Evolutionary conservation across 768 basidiomycete genomes (phyloP).

Genomic region (Leccinum obscurum): DNA sequence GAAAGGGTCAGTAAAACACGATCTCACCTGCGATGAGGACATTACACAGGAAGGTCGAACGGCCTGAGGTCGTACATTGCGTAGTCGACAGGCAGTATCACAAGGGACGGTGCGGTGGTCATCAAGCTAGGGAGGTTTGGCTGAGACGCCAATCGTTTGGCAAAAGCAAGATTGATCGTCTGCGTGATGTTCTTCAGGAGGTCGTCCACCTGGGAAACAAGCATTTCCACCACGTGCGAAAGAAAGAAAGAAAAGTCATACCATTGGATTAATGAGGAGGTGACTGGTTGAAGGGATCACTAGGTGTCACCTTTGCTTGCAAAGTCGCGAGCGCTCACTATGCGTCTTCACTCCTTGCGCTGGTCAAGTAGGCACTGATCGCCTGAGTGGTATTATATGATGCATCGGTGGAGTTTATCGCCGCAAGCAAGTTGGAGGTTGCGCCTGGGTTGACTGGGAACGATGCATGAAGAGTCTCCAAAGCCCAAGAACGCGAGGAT

Average conservation of each 20-base stretch:
- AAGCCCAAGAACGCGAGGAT: neutral
- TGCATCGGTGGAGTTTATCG: slow-evolving; percentile 41
- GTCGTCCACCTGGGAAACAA: slow-evolving; percentile 23
- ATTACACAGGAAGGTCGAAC: slow-evolving; percentile 58
- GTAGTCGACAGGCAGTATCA: slow-evolving; percentile 51
- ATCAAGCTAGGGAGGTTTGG: slow-evolving; percentile 40
- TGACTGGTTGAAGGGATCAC: slow-evolving; percentile 21
- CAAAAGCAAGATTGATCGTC: slow-evolving; percentile 36
- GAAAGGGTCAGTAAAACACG: neutral
- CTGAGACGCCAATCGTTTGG: slow-evolving; percentile 25
- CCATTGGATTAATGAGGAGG: slow-evolving; percentile 14
- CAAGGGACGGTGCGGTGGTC: slow-evolving; percentile 46
- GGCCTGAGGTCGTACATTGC: slow-evolving; percentile 51
- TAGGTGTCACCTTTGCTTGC: neutral
- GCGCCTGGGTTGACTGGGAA: slow-evolving; percentile 44
- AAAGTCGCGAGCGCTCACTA: slow-evolving; percentile 43
- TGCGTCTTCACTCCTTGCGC: slow-evolving; percentile 58
- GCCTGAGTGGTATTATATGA: slow-evolving; percentile 50
- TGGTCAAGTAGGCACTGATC: slow-evolving; percentile 47
- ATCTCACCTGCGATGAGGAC: slow-evolving; percentile 18
- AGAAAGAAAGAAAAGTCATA: neutral
- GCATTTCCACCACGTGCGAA: neutral
- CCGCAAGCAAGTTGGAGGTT: slow-evolving; percentile 35
- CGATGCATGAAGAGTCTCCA: neutral
- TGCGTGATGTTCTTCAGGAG: slow-evolving; percentile 41